Conservation (phyloP, 1,284 basidiomycete genomes). For the Marasmius fiardii region DNA sequence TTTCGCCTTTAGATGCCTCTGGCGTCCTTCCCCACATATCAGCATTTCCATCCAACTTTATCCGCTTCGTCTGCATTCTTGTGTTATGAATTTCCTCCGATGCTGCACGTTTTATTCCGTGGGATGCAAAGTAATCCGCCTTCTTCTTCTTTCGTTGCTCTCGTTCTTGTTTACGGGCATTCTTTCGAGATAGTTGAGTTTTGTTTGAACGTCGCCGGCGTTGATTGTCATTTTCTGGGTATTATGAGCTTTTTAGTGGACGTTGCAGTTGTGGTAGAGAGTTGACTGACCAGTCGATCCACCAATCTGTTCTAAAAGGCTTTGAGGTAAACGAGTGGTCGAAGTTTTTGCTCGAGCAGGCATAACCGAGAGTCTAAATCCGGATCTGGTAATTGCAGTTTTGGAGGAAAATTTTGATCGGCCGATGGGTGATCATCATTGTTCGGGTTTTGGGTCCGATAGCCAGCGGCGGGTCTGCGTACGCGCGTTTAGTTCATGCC, state of each 20-base stretch:
- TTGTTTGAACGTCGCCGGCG: conserved; percentile 13
- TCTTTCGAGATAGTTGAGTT: conserved; percentile 49
- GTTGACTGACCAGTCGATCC: conserved; percentile 20
- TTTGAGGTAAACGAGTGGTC: conserved; percentile 39
- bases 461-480: too few relatives aligned
- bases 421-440: too few relatives aligned
- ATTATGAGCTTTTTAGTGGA: too few relatives aligned
- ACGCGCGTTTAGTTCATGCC: too few relatives aligned
- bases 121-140: conserved; percentile 46
- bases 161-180: conserved; percentile 60
- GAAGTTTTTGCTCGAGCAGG: conserved; percentile 32
- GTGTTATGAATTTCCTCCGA: conserved; percentile 35
- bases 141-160: conserved; percentile 56
- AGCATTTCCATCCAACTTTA: conserved; percentile 21
- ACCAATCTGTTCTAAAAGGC: conserved; percentile 34
- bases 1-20: conserved; percentile 2
- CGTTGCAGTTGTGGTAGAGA: not conserved
- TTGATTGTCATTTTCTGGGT: conserved; percentile 7
- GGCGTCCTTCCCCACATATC: conserved; percentile 4
- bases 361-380: conserved; percentile 19
- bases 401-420: not conserved
- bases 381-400: too few relatives aligned
- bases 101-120: conserved; percentile 28
- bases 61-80: conserved; percentile 44
- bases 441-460: too few relatives aligned